Evolutionary conservation across 2,329 filamentous ascomycete genomes (phyloP), one percentile per base, ranked within the genome.

Genomic region (Massarina eburnea): DNA sequence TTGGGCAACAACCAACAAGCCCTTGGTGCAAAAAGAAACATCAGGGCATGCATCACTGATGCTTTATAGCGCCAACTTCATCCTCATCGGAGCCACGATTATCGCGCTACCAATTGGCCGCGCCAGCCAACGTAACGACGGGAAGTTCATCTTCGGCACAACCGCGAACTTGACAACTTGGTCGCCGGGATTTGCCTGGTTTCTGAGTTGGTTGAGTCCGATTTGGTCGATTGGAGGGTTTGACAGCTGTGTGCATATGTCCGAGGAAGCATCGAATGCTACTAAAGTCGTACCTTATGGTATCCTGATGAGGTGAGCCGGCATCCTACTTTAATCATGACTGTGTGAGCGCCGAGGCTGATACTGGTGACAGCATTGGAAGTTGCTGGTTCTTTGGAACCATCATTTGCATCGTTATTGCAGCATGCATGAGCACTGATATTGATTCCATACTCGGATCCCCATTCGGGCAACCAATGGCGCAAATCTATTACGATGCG

Each of bases 221-320:
- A 84, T 85, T 49, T 85, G 82, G 82, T 81, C 80, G 1, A 79
- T 79, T 37, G 55, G 57, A 9, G 54, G 38, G 2, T 59, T 59
- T 37, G 46, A 55, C 32, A 49, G 36, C 9, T 57, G 56, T 21
- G 54, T 51, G 12, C 78, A 83, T 52, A 82, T 84, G 73, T 78
- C 75, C 33, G 81, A 84, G 62, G 81, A 84, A 59, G 81, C 81
- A 0, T 68, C 76, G 34, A 82, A 85, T 63, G 82, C 82, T 1
- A 76, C 79, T 3, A 79, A 75, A 42, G 80, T 80, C 1, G 81
- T 83, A 1, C 82, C 81, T 0, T 73, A 80, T 40, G 81, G 81
- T 1, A 84, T 84, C 41, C 61, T 84, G 12, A 80, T 80, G 62
- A 51, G 43, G 41, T 48, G 18, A 30, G 43, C 35, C 8, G 27